These are phyloP conservation scores for Mucor velutinosus DNA, from an alignment of 371 early-diverging fungal genomes.

Conservation along the genomic window DNA sequence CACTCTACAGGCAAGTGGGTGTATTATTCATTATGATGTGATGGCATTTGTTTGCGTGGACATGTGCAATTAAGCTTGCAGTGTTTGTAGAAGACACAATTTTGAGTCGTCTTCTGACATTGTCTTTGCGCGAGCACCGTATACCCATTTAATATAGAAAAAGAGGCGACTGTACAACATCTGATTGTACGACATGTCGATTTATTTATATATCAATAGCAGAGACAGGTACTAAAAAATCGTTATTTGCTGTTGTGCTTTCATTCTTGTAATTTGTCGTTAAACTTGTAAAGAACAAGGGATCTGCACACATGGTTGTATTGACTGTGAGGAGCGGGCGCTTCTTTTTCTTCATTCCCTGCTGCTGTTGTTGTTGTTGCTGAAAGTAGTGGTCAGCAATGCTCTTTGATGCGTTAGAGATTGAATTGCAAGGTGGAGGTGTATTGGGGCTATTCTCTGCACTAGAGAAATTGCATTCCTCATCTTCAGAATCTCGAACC, in stretches of 20 bases:
- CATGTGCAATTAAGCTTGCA: neutral
- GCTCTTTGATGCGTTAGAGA: neutral
- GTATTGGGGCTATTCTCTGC: slow-evolving; percentile 21
- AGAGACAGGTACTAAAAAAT: slow-evolving; percentile 24
- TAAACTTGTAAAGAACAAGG: slow-evolving; percentile 31
- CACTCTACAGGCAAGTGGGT: neutral
- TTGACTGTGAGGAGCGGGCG: slow-evolving; percentile 25
- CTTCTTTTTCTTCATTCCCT: slow-evolving; percentile 17
- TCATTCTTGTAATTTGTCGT: slow-evolving; percentile 27
- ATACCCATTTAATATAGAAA: neutral
- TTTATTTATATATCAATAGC: slow-evolving; percentile 2
- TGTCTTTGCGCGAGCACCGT: neutral
- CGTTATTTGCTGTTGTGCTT: slow-evolving; percentile 8
- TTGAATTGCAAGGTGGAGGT: slow-evolving; percentile 1
- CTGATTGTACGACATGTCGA: neutral
- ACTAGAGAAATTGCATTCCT: slow-evolving; percentile 15
- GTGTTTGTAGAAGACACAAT: neutral
- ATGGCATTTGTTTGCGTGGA: neutral
- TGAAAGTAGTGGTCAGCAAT: slow-evolving; percentile 7
- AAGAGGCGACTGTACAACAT: neutral
- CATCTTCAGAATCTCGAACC: slow-evolving; percentile 4
- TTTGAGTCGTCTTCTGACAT: neutral
- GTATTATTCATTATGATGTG: neutral
- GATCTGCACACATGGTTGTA: slow-evolving; percentile 32
- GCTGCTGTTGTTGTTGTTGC: neutral